Evolutionary conservation across 768 basidiomycete genomes (phyloP), one percentile per base, ranked within the genome.

Genomic region (Cystofilobasidium capitatum): DNA sequence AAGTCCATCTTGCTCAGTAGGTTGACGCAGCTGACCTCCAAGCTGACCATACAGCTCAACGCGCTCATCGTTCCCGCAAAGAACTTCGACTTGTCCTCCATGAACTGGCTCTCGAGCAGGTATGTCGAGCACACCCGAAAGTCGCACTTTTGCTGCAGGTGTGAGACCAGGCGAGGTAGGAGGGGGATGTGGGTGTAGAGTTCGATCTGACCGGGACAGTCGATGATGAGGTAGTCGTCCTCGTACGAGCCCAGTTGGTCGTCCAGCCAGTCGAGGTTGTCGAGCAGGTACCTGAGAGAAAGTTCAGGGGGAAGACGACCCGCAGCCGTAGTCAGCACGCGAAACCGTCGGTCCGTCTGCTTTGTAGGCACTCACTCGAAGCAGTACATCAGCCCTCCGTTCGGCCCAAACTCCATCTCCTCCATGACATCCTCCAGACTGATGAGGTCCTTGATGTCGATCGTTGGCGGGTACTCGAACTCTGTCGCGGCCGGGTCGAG

Each of bases 1-100:
- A 99, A 83, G 77, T 99, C 96, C 96, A 99, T 98, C 78, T 99
- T 99, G 51, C 91, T 94, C 89, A 99, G 91, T 76, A 98, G 79
- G 73, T 98, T 98, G 70, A 99, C 86, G 88, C 91, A 93, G 0
- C 93, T 92, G 40, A 96, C 85, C 74, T 97, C 96, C 45, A 99
- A 83, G 73, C 91, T 92, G 40, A 98, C 89, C 96, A 99, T 99
- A 35, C 94, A 92, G 42, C 90, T 92, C 96, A 99, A 97, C 35
- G 96, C 96, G 49, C 89, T 89, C 65, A 99, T 81, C 10, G 98
- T 94, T 24, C 96, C 96, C 67, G 91, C 88, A 78, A 99, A 99
- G 79, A 96, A 99, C 74, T 99, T 99, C 77, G 91, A 89, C 71
- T 88, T 87, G 77, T 99, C 96, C 78, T 99, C 96, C 91, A 98